These are phyloP conservation scores for Cydonia oblonga DNA, from an alignment of 331 rosid species.

Conservation along the genomic window DNA sequence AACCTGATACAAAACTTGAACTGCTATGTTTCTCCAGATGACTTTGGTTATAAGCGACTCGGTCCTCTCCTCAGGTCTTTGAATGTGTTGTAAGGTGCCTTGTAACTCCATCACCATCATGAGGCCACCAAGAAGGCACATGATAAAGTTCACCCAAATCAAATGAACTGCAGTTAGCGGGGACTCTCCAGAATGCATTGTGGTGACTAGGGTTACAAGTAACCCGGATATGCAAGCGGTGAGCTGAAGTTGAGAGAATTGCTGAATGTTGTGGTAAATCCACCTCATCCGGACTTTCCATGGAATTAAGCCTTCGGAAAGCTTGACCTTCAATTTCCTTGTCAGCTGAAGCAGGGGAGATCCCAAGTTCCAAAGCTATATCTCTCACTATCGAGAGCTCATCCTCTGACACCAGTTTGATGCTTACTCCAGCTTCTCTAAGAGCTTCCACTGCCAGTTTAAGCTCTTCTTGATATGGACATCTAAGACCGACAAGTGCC, in stretches of 20 bases:
- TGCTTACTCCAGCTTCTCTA: conserved; percentile 8
- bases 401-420: conserved; percentile 47
- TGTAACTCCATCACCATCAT: conserved; percentile 48
- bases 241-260: conserved; percentile 46
- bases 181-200: conserved; percentile 41
- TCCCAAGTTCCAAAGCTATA: conserved; percentile 36
- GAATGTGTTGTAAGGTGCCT: conserved; percentile 3
- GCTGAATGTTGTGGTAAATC: conserved; percentile 42
- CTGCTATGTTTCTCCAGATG: conserved; percentile 23
- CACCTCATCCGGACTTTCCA: conserved; percentile 10
- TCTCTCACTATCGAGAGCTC: conserved; percentile 18
- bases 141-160: conserved; percentile 44
- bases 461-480: conserved; percentile 10
- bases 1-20: conserved; percentile 41
- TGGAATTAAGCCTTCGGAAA: conserved; percentile 6
- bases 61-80: conserved; percentile 5
- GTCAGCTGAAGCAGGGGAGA: neutral
- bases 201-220: conserved; percentile 22
- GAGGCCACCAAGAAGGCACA: conserved; percentile 38
- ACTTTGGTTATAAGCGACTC: conserved; percentile 20
- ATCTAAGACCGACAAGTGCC: conserved; percentile 43
- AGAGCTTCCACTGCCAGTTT: conserved; percentile 22
- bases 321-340: conserved; percentile 20
- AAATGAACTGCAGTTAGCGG: conserved; percentile 39
- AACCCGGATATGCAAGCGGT: conserved; percentile 39